Evolutionary conservation across 371 early-diverging fungal genomes (phyloP).

Genomic region (Haplosporangium sp.): DNA sequence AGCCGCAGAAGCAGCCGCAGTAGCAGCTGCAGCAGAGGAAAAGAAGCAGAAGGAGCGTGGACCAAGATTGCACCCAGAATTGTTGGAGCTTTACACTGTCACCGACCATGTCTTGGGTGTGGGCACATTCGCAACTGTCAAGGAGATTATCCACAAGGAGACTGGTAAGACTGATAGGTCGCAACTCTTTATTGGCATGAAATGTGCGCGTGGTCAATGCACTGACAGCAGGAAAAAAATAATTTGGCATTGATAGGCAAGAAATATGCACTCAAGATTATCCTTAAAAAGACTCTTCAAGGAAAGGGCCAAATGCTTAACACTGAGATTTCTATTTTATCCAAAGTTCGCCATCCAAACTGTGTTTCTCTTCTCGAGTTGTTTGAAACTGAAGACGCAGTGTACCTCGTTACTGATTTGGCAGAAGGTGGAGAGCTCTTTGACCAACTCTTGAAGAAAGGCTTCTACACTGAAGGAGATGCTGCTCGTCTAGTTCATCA

Average conservation of each 20-base stretch:
- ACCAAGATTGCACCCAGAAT: constrained; percentile 43
- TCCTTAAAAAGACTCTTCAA: constrained; percentile 72
- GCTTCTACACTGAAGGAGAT: constrained; percentile 84
- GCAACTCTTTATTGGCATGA: not conserved
- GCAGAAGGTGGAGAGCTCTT: constrained; percentile 91
- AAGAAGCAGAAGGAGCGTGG: constrained; percentile 38
- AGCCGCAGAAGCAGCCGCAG: constrained; percentile 11
- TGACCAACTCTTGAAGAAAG: constrained; percentile 81
- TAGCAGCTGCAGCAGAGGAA: constrained; percentile 36
- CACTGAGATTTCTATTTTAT: constrained; percentile 83
- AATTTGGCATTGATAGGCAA: constrained; percentile 52
- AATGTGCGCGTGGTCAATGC: not conserved
- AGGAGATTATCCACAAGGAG: constrained; percentile 56
- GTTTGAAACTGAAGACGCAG: constrained; percentile 82
- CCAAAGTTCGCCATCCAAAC: constrained; percentile 83
- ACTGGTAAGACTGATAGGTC: constrained; percentile 27
- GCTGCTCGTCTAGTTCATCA: constrained; percentile 75
- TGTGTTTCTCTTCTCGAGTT: constrained; percentile 84
- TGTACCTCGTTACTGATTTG: constrained; percentile 87
- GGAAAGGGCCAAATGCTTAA: constrained; percentile 83
- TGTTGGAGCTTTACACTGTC: constrained; percentile 59
- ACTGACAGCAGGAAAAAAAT: not conserved
- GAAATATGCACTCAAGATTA: constrained; percentile 84
- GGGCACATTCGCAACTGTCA: constrained; percentile 88
- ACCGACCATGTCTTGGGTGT: constrained; percentile 64